phyloP scores from a whole-genome alignment of 1,139 yeast genomes.

The Nakaseomyces sp. region DNA sequence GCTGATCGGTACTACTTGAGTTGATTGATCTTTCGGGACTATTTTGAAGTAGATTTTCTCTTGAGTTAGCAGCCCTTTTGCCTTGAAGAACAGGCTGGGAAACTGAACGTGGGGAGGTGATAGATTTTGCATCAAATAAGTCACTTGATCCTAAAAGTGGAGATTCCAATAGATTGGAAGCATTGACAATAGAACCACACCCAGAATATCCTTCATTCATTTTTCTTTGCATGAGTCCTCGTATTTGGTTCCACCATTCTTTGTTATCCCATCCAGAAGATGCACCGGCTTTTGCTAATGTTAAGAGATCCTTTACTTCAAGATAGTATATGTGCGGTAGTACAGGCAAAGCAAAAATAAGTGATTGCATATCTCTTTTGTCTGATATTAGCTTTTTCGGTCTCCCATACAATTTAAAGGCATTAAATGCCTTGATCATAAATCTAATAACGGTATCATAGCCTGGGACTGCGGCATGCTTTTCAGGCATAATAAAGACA shows the following conservation, averaged over 20 bases:
- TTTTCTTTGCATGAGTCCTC: slow-evolving; percentile 54
- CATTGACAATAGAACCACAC: slow-evolving; percentile 62
- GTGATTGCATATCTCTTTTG: slow-evolving; percentile 66
- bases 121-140: slow-evolving; percentile 24
- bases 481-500: slow-evolving; percentile 92
- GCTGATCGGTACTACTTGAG: neutral
- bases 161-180: slow-evolving; percentile 49
- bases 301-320: slow-evolving; percentile 46
- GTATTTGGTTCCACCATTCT: slow-evolving; percentile 62
- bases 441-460: slow-evolving; percentile 88
- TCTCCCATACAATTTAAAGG: slow-evolving; percentile 84
- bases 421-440: slow-evolving; percentile 74
- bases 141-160: slow-evolving; percentile 35
- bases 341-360: slow-evolving; percentile 86
- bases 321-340: slow-evolving; percentile 81
- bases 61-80: neutral
- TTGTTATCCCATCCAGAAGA: slow-evolving; percentile 53
- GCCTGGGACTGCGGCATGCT: slow-evolving; percentile 87
- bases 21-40: neutral
- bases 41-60: neutral
- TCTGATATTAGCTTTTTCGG: slow-evolving; percentile 85
- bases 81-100: neutral
- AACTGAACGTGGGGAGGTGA: slow-evolving; percentile 2
- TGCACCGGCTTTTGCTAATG: slow-evolving; percentile 34
- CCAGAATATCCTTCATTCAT: slow-evolving; percentile 72